A percentile compares a stretch with the other conserved stretches of the same genome.
phyloP scores from a whole-genome alignment of 2,329 filamentous ascomycete genomes.

The Allantophomopsis lycopodina region DNA sequence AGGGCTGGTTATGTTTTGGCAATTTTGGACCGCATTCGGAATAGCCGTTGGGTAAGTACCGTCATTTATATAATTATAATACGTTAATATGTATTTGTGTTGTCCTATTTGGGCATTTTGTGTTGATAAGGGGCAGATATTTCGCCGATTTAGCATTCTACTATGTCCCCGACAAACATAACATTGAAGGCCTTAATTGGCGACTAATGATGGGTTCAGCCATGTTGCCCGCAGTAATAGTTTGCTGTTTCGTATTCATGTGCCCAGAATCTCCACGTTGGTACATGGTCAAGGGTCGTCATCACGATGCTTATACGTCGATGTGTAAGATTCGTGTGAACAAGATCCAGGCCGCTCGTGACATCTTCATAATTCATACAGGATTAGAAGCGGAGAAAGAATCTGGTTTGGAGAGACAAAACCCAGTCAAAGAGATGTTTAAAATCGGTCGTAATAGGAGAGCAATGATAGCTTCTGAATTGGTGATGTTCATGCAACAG shows the following conservation, averaged over 20 bases:
- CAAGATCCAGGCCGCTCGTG: slow-evolving; percentile 39
- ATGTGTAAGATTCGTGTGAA: slow-evolving; percentile 32
- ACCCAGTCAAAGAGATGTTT: slow-evolving; percentile 40
- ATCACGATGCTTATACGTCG: slow-evolving; percentile 30
- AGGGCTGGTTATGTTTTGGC: slow-evolving; percentile 57
- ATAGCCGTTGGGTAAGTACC: slow-evolving; percentile 16
- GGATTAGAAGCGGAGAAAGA: slow-evolving; percentile 42
- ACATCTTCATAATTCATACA: slow-evolving; percentile 41
- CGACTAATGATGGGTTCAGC: slow-evolving; percentile 57
- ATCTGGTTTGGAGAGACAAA: slow-evolving; percentile 31
- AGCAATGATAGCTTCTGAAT: slow-evolving; percentile 42
- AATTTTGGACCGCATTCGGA: slow-evolving; percentile 36
- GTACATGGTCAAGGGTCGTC: slow-evolving; percentile 33
- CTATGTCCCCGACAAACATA: slow-evolving; percentile 32
- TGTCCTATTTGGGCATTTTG: neutral
- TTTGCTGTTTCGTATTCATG: slow-evolving; percentile 27
- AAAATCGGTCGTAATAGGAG: slow-evolving; percentile 48
- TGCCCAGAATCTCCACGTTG: slow-evolving; percentile 34
- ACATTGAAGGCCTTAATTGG: slow-evolving; percentile 48
- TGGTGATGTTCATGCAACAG: slow-evolving; percentile 58
- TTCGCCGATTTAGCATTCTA: slow-evolving; percentile 48
- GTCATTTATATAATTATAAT: slow-evolving; percentile 16
- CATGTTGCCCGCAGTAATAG: slow-evolving; percentile 44
- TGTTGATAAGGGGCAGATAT: slow-evolving; percentile 26
- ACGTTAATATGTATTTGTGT: neutral